Evolutionary conservation across 1,284 basidiomycete genomes (phyloP).

Genomic region (Tilletia caries): DNA sequence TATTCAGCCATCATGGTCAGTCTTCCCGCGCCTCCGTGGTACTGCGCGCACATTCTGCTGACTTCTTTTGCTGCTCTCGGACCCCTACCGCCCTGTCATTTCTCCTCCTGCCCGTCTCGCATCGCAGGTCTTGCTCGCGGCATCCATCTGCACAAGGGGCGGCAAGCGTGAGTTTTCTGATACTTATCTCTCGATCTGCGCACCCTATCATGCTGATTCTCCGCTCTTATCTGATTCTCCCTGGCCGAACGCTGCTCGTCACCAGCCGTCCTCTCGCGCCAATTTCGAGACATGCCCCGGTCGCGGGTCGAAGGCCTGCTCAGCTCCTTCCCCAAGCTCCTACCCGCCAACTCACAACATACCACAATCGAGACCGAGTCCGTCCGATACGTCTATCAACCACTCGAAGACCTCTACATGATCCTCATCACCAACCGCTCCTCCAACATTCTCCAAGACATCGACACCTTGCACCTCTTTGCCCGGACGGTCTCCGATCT

Average conservation of each 20-base stretch:
- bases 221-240: constrained; percentile 11
- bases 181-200: background rate
- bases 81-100: background rate
- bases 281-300: constrained; percentile 89
- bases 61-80: background rate
- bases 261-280: constrained; percentile 88
- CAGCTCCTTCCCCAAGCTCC: constrained; percentile 94
- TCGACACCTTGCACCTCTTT: constrained; percentile 89
- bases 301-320: constrained; percentile 91
- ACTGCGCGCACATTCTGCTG: too few relatives aligned
- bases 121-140: constrained; percentile 84
- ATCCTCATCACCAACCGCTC: constrained; percentile 97
- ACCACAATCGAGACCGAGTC: constrained; percentile 66
- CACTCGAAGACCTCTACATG: constrained; percentile 95
- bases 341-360: constrained; percentile 94
- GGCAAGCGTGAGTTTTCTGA: constrained; percentile 70
- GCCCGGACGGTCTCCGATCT: constrained; percentile 90
- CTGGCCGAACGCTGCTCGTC: constrained; percentile 1
- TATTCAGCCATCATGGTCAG: background rate
- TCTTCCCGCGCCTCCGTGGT: background rate
- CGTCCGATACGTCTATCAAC: constrained; percentile 90
- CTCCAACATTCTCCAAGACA: constrained; percentile 97
- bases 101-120: too few relatives aligned
- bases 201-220: background rate
- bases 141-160: constrained; percentile 88